Base-by-base conservation (phyloP, 2,329 filamentous ascomycete species). In the Dryadomyces sulphureus region DNA sequence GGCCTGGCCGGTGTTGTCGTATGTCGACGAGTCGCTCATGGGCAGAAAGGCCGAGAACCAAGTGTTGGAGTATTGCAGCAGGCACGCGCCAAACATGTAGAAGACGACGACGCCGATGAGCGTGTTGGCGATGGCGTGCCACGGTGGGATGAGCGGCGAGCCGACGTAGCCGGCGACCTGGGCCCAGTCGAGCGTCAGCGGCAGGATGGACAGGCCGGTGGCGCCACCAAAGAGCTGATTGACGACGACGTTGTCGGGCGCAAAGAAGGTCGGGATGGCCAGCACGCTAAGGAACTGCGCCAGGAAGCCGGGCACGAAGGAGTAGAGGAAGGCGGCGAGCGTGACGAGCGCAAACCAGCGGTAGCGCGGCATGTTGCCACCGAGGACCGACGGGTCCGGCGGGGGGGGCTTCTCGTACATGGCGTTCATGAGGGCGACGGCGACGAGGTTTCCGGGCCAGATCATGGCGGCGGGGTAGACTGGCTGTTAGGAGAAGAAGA, bases 61-160 rank as follows among this genome's bases (percentile, higher is more conserved):
- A 0, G 68, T 63, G 9, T 77, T 76, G 7, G 66, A 72, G 56
- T 79, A 88, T 57, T 87, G 81, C 17, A 87, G 61, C 5, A 70
- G 62, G 0, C 72, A 65, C 1, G 74, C 67, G 3, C 70, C 60
- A n/a, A 82, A 59, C 48, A 84, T 69, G 56, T 76, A 84, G 56
- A 82, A 84, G 1, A 72, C 22, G 1, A 82, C 65, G 24, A 84
- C 73, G 16, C 81, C 81, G 30, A 84, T 74, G 36, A 83, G 59
- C 0, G 79, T 84, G 56, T 87, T 87, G 48, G 77, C 79, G 52
- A 85, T 85, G 8, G 80, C 81, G 57, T 80, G 75, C 73, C 79
- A 86, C 5, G 81, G 81, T 3, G 79, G 74, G 43, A 84, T 79
- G 34, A 86, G 61, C 19, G 81, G 81, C 9, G 77, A 82, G 25